phyloP scores from a whole-genome alignment of 192 early-diverging fungal species.

The Coemansia sp. region DNA sequence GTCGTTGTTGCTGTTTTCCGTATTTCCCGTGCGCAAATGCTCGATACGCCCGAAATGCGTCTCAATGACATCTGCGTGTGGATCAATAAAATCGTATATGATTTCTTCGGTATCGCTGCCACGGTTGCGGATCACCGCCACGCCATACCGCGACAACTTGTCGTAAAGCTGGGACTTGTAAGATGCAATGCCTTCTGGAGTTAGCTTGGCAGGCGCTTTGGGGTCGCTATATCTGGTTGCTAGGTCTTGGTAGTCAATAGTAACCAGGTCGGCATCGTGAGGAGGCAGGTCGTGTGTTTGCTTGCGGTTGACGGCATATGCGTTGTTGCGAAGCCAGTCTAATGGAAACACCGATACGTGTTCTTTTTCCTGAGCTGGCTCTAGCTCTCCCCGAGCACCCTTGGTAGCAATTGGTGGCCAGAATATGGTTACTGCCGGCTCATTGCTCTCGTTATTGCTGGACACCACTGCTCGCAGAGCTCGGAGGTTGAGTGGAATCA shows the following conservation, averaged over 20 bases:
- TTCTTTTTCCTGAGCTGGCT: conserved; percentile 25
- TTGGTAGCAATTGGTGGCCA: conserved; percentile 48
- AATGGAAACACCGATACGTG: conserved; percentile 32
- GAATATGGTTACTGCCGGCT: conserved; percentile 26
- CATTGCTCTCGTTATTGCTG: background rate
- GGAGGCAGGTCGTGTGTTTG: conserved; percentile 36
- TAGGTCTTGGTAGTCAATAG: conserved; percentile 36
- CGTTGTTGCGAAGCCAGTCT: conserved; percentile 44
- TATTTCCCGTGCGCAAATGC: conserved; percentile 52
- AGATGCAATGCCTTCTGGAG: background rate
- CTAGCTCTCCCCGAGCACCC: conserved; percentile 32
- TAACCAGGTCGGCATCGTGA: conserved; percentile 33
- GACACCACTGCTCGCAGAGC: conserved; percentile 29
- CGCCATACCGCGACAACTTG: conserved; percentile 37
- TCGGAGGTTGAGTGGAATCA: conserved; percentile 45
- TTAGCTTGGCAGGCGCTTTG: background rate
- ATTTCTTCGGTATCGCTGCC: conserved; percentile 49
- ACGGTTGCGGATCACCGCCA: conserved; percentile 47
- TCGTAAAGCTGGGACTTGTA: conserved; percentile 39
- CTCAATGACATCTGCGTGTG: conserved; percentile 36
- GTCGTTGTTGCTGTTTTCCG: conserved; percentile 51
- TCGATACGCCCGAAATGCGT: conserved; percentile 56
- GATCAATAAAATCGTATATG: conserved; percentile 54
- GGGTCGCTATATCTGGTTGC: conserved; percentile 6
- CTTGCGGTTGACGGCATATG: conserved; percentile 34